phyloP scores from a whole-genome alignment of 2,329 filamentous ascomycete species.

The Aspergillus sclerotialis region DNA sequence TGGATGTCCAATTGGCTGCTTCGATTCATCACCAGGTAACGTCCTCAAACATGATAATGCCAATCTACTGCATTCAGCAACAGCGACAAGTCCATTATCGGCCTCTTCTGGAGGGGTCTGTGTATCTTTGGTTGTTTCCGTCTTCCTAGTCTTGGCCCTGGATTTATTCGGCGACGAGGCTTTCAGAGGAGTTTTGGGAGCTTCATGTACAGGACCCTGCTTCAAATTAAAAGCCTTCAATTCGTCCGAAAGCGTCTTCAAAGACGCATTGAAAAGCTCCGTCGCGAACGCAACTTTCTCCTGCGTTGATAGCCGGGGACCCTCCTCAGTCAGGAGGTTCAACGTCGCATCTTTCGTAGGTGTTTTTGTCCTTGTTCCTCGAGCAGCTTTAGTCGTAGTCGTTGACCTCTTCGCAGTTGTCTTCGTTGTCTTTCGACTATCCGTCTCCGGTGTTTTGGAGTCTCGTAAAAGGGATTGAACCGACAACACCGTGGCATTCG shows the following conservation, averaged over 20 bases:
- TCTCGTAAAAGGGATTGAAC: slow-evolving; percentile 33
- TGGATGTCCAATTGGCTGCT: slow-evolving; percentile 16
- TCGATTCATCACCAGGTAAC: slow-evolving; percentile 28
- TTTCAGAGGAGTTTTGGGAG: slow-evolving; percentile 17
- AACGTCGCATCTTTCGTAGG: slow-evolving; percentile 18
- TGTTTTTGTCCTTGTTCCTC: slow-evolving; percentile 18
- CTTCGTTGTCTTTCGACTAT: slow-evolving; percentile 17
- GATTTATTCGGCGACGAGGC: slow-evolving; percentile 23
- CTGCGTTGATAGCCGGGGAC: slow-evolving; percentile 23
- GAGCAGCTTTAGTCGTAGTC: slow-evolving; percentile 16
- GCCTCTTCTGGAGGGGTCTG: slow-evolving; percentile 2
- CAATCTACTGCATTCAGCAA: slow-evolving; percentile 35
- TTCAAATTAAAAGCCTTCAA: slow-evolving; percentile 18
- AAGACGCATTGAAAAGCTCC: slow-evolving; percentile 39
- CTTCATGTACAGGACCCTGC: slow-evolving; percentile 6
- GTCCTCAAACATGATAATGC: slow-evolving; percentile 32
- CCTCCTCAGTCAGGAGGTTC: slow-evolving; percentile 19
- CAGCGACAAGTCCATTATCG: slow-evolving; percentile 20
- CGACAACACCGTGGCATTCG: slow-evolving; percentile 33
- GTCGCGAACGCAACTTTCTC: slow-evolving; percentile 38
- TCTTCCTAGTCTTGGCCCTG: slow-evolving; percentile 16
- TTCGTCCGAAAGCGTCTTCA: slow-evolving; percentile 37
- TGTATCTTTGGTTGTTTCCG: slow-evolving; percentile 9
- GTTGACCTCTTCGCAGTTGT: slow-evolving; percentile 16
- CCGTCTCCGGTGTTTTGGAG: slow-evolving; percentile 15